Evolutionary conservation across 2,329 filamentous ascomycete genomes (phyloP).

Genomic region (Claviceps sp.): DNA sequence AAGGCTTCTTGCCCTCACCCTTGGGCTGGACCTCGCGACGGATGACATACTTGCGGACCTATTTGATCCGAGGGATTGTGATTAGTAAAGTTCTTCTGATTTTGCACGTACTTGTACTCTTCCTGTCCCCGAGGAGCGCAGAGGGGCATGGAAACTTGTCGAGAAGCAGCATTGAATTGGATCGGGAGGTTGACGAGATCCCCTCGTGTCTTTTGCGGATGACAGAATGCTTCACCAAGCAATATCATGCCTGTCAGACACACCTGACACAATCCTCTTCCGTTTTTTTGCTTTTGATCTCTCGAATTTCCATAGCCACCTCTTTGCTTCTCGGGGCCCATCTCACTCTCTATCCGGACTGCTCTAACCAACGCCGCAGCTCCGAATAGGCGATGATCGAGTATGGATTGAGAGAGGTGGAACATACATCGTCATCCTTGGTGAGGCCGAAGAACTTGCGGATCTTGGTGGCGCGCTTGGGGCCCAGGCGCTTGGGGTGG

Average conservation of each 20-base stretch:
- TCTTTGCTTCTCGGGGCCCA: slow-evolving; percentile 13
- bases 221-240: neutral
- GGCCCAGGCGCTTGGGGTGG: slow-evolving; percentile 97
- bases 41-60: slow-evolving; percentile 99
- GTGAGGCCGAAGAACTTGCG: slow-evolving; percentile 98
- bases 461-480: slow-evolving; percentile 99
- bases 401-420: slow-evolving; percentile 38
- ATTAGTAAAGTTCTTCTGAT: slow-evolving; percentile 22
- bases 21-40: slow-evolving; percentile 95
- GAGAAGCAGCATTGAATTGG: neutral
- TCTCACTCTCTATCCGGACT: slow-evolving; percentile 49
- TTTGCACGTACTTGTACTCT: slow-evolving; percentile 5
- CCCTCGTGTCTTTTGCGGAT: neutral
- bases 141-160: neutral
- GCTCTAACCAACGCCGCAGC: slow-evolving; percentile 29
- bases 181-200: neutral
- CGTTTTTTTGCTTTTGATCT: neutral
- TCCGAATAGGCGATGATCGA: slow-evolving; percentile 58
- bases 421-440: slow-evolving; percentile 99
- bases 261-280: neutral
- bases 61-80: slow-evolving; percentile 20
- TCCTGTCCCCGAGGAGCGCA: slow-evolving; percentile 8
- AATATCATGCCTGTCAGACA: neutral
- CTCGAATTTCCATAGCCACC: neutral
- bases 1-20: slow-evolving; percentile 92